These are phyloP conservation scores for Raddia guianensis DNA, from an alignment of 176 grass and related monocot genomes.

Conservation along the genomic window DNA sequence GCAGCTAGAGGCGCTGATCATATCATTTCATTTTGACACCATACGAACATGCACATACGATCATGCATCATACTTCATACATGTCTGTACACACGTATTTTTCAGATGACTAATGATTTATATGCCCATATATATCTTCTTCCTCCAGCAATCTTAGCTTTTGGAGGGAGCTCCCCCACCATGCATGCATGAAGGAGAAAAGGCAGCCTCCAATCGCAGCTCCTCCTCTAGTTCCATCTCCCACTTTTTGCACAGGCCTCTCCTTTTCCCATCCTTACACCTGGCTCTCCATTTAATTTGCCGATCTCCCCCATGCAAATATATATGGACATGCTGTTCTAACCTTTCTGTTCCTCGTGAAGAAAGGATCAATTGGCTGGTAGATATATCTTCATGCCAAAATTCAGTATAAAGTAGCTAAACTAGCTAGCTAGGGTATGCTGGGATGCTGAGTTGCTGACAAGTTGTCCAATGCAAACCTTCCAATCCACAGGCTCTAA, in stretches of 20 bases:
- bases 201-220: conserved; percentile 44
- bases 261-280: conserved; percentile 35
- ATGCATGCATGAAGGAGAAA: conserved; percentile 4
- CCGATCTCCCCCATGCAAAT: background rate
- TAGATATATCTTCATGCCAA: conserved; percentile 20
- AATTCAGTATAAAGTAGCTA: conserved; percentile 21
- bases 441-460: conserved; percentile 32
- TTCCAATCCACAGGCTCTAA: conserved; percentile 22
- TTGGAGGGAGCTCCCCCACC: background rate
- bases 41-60: background rate
- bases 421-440: conserved; percentile 13
- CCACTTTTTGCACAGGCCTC: conserved; percentile 29
- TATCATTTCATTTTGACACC: background rate
- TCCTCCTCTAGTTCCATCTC: conserved; percentile 40
- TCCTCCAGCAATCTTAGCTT: conserved; percentile 1
- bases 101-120: background rate
- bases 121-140: background rate
- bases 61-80: background rate
- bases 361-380: background rate
- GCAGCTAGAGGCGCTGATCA: background rate
- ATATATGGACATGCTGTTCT: background rate
- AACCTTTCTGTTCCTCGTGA: background rate
- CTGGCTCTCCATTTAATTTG: conserved; percentile 37
- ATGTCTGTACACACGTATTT: background rate
- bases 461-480: conserved; percentile 38